Evolutionary conservation across 805 yeast genomes (phyloP), one percentile per base, ranked within the genome.

Genomic region (Saturnispora hagleri): DNA sequence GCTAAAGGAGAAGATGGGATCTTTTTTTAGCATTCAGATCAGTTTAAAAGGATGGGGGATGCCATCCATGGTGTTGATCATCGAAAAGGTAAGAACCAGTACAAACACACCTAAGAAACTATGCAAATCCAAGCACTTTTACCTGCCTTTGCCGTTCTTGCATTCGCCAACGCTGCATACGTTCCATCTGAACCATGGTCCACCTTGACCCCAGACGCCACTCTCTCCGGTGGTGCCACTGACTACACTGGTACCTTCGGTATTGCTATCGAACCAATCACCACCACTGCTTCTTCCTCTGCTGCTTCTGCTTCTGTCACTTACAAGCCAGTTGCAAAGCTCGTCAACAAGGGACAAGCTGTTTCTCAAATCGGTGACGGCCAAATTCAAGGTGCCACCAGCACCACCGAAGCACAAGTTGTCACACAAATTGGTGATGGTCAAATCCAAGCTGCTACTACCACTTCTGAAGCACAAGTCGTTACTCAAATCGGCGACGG

Each of bases 181-280:
- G 79, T 80, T 58, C 86, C 85, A 55, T 67, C 81, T 48, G 84
- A 79, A 55, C 81, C 84, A 60, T 84, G 86, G 86, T 67, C 84
- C 52, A 81, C 89, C 51, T 73, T 85, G 66, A 83, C 89, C 35
- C 90, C 93, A 58, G 42, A 56, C 22, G 55, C 68, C 46, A 79
- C 77, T 48, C 62, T 75, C 46, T 73, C 74, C 53, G 58, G 77
- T 38, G 84, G 80, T 57, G 56, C 72, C 47, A 80, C 87, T 50
- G 78, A 77, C 57, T 81, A 77, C 73, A 55, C 77, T 45, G 68
- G 72, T 47, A 63, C 76, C 42, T 85, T 85, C 62, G 93, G 90
- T 72, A 83, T 86, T 60, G 86, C 85, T 52, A 79, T 85, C 55
- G 70, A 73, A 53, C 76, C 86, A 49, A 57, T 78, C 43, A 84